Base-by-base conservation (phyloP, 176 grass and related monocot species). In the Cocos nucifera region DNA sequence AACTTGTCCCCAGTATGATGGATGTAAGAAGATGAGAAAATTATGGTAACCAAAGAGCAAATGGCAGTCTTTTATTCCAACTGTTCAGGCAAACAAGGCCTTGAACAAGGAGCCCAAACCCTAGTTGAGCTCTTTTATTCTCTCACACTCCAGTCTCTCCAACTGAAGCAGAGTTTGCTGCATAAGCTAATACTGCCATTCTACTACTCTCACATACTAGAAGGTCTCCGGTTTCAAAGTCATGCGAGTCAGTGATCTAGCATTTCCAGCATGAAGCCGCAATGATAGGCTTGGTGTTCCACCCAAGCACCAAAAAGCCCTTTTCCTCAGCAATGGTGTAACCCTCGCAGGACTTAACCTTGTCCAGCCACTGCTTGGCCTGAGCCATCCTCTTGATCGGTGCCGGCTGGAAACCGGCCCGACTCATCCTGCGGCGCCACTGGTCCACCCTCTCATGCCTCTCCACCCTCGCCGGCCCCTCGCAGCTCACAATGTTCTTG, bases 271-370 rank as follows among this genome's bases (percentile, higher is more conserved):
- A 84, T 1, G 86, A 89, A 19, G 80, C 53, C 0, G 86, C 80
- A 20, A 84, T 74, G 80, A 89, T 56, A 1, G 80, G 86, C 53
- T 89, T 84, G 8, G 80, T 78, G 73, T 84, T 84, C 86, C 86
- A 89, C 4, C 86, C 86, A 20, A 89, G 77, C 15, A 89, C 77
- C 23, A 89, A 66, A 57, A 80, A 80, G 0, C 80, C 80, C 65
- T 89, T 89, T 73, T 89, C 86, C 66, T 84, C 86, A 1, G 80
- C 77, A 16, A 89, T 81, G 44, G 86, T 89, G 74, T 89, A 84
- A 0, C 85, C 80, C 1, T 78, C 73, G 27, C 69, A 71, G 7
- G 65, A 64, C 29, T 50, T 66, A 5, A 84, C 71, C 57, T 68
- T 68, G 18, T 64, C 73, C 6, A 89, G 74, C 86, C 86, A 89